Conservation (phyloP, 2,329 filamentous ascomycete species). For the Exophiala sp. region DNA sequence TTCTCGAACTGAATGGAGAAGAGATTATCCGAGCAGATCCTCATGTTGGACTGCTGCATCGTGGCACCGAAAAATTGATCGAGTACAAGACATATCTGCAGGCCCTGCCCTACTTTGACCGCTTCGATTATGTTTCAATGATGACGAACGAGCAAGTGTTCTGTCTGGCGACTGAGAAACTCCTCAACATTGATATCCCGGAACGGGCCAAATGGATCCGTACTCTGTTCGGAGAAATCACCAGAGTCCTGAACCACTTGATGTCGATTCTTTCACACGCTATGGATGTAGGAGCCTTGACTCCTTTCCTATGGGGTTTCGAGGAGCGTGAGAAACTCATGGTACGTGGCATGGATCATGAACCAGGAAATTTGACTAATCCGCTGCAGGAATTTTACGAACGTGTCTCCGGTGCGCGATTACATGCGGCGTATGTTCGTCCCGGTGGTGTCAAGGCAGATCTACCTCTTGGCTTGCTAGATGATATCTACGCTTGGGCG, state of each 20-base stretch:
- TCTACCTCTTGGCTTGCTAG: constrained; percentile 85
- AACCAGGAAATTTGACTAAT: not conserved
- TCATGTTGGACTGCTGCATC: constrained; percentile 92
- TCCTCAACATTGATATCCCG: constrained; percentile 93
- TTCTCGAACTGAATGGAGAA: constrained; percentile 96
- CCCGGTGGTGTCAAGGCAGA: constrained; percentile 96
- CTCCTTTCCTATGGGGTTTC: constrained; percentile 98
- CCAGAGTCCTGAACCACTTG: constrained; percentile 89
- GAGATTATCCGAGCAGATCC: constrained; percentile 95
- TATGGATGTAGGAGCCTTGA: constrained; percentile 98
- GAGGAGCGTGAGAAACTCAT: constrained; percentile 99
- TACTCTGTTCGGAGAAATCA: constrained; percentile 93
- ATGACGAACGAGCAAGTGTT: constrained; percentile 99
- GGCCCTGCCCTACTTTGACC: constrained; percentile 97
- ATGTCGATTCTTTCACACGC: constrained; percentile 97
- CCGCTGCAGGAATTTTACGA: constrained; percentile 89
- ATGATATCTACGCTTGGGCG: constrained; percentile 99
- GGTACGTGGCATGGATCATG: constrained; percentile 59
- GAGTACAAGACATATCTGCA: constrained; percentile 99
- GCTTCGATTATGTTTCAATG: constrained; percentile 98
- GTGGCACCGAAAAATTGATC: constrained; percentile 98
- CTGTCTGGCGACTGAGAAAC: constrained; percentile 92
- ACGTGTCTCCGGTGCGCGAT: constrained; percentile 93
- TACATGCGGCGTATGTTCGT: constrained; percentile 94
- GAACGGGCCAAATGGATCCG: constrained; percentile 95